These are phyloP conservation scores for Scutellaria minor DNA, from an alignment of 257 asterid species.

Conservation along the genomic window DNA sequence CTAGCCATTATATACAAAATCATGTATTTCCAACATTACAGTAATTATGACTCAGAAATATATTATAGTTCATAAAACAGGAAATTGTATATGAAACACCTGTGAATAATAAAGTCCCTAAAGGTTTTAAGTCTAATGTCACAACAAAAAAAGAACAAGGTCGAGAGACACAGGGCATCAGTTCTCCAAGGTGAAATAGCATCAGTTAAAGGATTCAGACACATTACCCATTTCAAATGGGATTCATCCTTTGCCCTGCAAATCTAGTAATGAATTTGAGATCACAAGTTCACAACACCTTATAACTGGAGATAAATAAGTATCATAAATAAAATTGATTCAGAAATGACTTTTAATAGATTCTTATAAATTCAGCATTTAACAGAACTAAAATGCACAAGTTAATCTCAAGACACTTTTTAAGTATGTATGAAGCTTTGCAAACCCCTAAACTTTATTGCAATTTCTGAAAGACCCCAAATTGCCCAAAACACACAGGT, in stretches of 20 bases:
- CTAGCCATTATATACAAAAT: not conserved
- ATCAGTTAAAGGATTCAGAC: constrained; percentile 33
- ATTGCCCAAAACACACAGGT: no score
- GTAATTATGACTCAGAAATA: not conserved
- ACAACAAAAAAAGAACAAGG: not conserved
- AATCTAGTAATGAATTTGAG: not conserved
- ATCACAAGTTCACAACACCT: not conserved
- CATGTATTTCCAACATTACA: not conserved
- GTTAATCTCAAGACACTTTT: no score
- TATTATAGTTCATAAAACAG: not conserved
- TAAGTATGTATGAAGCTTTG: no score
- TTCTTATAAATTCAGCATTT: no score
- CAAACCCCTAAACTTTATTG: no score
- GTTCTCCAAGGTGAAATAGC: constrained; percentile 38
- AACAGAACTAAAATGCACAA: no score
- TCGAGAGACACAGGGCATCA: constrained; percentile 29
- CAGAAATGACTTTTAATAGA: not conserved
- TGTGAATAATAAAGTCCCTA: no score
- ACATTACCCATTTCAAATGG: constrained; percentile 34
- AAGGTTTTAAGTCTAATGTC: no score
- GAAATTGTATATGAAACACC: no score
- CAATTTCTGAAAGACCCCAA: no score
- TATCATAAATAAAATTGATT: not conserved
- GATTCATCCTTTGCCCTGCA: constrained; percentile 27
- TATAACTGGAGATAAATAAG: not conserved